Evolutionary conservation across 2,329 filamentous ascomycete genomes (phyloP).

Genomic region (Arthrocladium fulminans): DNA sequence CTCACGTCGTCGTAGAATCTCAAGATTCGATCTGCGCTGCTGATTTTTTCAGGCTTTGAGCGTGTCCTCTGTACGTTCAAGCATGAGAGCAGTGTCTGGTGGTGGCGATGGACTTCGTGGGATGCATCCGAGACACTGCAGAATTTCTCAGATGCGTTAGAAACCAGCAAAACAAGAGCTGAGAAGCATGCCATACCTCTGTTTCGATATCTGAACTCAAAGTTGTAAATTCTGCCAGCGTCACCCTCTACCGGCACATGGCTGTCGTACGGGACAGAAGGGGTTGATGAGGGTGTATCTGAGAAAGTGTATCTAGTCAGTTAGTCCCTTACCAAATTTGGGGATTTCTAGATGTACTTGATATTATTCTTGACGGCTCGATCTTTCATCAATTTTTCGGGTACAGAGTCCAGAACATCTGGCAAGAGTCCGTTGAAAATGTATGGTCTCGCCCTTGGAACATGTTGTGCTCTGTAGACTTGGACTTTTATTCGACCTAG

Average conservation of each 20-base stretch:
- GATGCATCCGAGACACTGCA: constrained; percentile 13
- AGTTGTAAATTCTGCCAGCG: constrained; percentile 3
- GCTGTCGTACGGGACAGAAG: not conserved
- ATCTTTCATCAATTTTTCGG: constrained; percentile 3
- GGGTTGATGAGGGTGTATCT: not conserved
- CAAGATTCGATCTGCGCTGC: not conserved
- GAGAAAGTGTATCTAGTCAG: too few relatives aligned
- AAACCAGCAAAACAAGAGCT: not conserved
- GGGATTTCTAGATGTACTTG: not conserved
- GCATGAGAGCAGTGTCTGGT: constrained; percentile 4
- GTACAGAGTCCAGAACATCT: not conserved
- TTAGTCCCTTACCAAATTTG: not conserved
- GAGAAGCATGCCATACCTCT: constrained; percentile 1
- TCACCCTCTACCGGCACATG: not conserved
- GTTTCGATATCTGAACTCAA: constrained; percentile 11
- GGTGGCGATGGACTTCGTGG: constrained; percentile 10
- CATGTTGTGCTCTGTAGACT: not conserved
- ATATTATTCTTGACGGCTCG: constrained; percentile 1
- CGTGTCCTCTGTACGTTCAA: constrained; percentile 5
- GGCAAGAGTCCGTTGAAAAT: not conserved
- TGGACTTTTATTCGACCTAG: not conserved
- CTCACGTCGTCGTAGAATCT: not conserved
- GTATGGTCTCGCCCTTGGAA: not conserved
- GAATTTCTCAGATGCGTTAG: constrained; percentile 6
- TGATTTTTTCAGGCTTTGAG: not conserved